Conservation (phyloP, 257 asterid species). For the Nyctanthes arbortristis region DNA sequence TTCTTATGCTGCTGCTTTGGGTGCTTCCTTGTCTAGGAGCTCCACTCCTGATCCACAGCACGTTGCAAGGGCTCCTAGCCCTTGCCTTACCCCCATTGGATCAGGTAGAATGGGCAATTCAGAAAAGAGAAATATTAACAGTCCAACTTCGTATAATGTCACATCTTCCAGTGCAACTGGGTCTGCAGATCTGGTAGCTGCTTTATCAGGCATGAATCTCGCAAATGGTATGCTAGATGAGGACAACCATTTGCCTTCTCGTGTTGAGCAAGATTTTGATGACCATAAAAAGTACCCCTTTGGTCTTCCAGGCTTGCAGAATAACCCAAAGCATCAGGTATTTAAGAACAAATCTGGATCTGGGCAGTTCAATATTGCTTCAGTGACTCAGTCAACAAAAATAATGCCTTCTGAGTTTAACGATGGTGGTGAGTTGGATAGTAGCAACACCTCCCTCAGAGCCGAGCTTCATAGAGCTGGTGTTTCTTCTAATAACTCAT, state of each 20-base stretch:
- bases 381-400: constrained; percentile 4
- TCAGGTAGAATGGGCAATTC: constrained; percentile 44
- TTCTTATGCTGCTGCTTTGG: constrained; percentile 54
- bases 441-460: neutral
- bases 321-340: constrained; percentile 32
- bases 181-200: constrained; percentile 54
- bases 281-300: constrained; percentile 31
- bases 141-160: constrained; percentile 35
- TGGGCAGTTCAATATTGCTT: constrained; percentile 26
- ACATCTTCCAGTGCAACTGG: constrained; percentile 37
- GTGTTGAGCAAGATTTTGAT: constrained; percentile 35
- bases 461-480: neutral
- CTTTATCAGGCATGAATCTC: constrained; percentile 65
- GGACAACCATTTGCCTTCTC: constrained; percentile 40
- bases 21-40: constrained; percentile 61
- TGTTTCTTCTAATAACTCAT: constrained; percentile 3
- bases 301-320: constrained; percentile 39
- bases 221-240: constrained; percentile 47
- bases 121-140: constrained; percentile 37
- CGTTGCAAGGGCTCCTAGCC: constrained; percentile 60
- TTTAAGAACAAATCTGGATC: constrained; percentile 37
- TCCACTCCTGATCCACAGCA: constrained; percentile 62
- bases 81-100: constrained; percentile 51
- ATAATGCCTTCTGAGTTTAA: neutral
- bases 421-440: neutral